Evolutionary conservation across 208 protist species (phyloP).

Genomic region (Acanthamoeba castellanii): DNA sequence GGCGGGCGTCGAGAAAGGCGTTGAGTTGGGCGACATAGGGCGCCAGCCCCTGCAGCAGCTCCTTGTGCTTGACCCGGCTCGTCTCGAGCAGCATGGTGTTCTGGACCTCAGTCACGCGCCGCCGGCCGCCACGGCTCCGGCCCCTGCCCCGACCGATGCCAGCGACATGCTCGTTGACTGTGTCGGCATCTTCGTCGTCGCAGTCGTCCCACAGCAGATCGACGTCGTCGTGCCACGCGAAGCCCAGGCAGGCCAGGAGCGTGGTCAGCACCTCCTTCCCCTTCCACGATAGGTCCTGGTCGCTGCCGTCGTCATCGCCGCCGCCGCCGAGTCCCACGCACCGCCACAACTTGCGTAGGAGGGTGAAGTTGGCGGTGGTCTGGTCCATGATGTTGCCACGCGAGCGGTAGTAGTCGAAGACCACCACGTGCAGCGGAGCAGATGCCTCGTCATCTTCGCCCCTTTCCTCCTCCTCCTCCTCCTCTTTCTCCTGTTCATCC

Average conservation of each 20-base stretch:
- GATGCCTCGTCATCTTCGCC: background rate
- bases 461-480: background rate
- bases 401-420: background rate
- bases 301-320: background rate
- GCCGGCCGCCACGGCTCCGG: too few relatives aligned
- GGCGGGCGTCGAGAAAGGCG: background rate
- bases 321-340: background rate
- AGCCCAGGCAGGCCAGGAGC: constrained; percentile 20
- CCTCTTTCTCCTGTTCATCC: background rate
- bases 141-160: too few relatives aligned
- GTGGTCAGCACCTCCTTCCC: background rate
- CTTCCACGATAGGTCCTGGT: background rate
- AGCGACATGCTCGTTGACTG: background rate
- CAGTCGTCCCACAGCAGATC: background rate
- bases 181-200: background rate
- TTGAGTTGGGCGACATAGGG: background rate
- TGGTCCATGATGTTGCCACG: background rate
- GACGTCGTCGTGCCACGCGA: background rate
- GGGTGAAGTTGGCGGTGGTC: background rate
- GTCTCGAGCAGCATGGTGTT: background rate
- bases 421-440: background rate
- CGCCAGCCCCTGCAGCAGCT: background rate
- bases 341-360: background rate
- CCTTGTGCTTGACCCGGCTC: background rate
- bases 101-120: background rate